A percentile compares a stretch with the other conserved stretches of the same genome.
Conservation (phyloP, 305 asterid species). For the Stenogyne calaminthoides region DNA sequence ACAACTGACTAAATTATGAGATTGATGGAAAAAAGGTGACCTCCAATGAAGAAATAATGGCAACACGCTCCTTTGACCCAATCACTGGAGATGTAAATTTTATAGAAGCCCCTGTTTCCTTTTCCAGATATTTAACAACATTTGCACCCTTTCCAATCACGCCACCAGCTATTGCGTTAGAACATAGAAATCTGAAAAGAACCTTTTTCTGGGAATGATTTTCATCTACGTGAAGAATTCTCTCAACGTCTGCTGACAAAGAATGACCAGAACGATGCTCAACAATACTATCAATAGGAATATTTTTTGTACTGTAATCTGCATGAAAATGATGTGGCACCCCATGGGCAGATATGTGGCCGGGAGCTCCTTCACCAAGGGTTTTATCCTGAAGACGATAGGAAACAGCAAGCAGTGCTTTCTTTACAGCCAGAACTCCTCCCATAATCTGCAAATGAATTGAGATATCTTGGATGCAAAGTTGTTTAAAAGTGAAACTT, state of each 20-base stretch:
- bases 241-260: slow-evolving; percentile 42
- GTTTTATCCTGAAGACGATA: slow-evolving; percentile 46
- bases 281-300: slow-evolving; percentile 23
- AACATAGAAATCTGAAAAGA: slow-evolving; percentile 56
- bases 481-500: neutral
- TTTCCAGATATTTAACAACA: slow-evolving; percentile 49
- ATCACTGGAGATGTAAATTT: slow-evolving; percentile 46
- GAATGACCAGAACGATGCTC: slow-evolving; percentile 38
- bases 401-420: slow-evolving; percentile 56
- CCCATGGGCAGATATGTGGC: slow-evolving; percentile 27
- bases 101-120: slow-evolving; percentile 63
- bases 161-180: slow-evolving; percentile 50
- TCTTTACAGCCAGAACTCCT: slow-evolving; percentile 47
- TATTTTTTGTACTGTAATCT: slow-evolving; percentile 26
- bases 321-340: slow-evolving; percentile 25
- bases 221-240: slow-evolving; percentile 37
- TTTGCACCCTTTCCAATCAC: slow-evolving; percentile 58
- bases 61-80: slow-evolving; percentile 59
- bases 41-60: slow-evolving; percentile 54
- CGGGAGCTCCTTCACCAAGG: slow-evolving; percentile 33
- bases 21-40: slow-evolving; percentile 30
- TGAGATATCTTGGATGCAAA: slow-evolving; percentile 25
- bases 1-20: neutral
- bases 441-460: slow-evolving; percentile 55
- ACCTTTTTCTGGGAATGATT: slow-evolving; percentile 39